Conservation (phyloP, 2,329 filamentous ascomycete species). For the Fusarium proliferatum region DNA sequence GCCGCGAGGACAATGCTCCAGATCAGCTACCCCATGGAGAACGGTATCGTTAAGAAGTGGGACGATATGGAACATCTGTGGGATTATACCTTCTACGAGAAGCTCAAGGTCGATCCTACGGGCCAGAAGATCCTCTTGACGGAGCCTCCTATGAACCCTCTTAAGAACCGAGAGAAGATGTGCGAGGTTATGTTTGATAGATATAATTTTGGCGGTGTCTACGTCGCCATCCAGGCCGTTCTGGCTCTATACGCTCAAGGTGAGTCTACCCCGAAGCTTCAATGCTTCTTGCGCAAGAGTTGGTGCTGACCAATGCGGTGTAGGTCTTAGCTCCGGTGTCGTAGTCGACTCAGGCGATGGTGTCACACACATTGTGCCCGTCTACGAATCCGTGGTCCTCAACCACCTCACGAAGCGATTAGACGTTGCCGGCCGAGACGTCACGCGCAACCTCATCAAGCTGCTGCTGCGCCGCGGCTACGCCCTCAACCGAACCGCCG, state of each 20-base stretch:
- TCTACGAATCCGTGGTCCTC: constrained; percentile 97
- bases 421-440: constrained; percentile 95
- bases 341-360: constrained; percentile 98
- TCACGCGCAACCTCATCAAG: constrained; percentile 97
- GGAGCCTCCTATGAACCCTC: constrained; percentile 96
- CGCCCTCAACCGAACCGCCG: constrained; percentile 95
- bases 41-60: constrained; percentile 99
- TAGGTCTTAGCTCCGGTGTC: constrained; percentile 90
- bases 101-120: constrained; percentile 90
- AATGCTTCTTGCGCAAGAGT: not conserved
- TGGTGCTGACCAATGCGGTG: constrained; percentile 23
- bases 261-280: constrained; percentile 51
- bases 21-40: constrained; percentile 99
- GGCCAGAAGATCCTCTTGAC: constrained; percentile 98
- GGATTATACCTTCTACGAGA: constrained; percentile 99
- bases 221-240: constrained; percentile 97
- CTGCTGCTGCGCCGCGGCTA: constrained; percentile 94
- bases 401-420: constrained; percentile 95
- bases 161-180: constrained; percentile 98
- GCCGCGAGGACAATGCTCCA: constrained; percentile 97
- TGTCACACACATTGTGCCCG: constrained; percentile 97
- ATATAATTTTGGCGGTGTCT: constrained; percentile 95
- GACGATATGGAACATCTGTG: constrained; percentile 99
- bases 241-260: constrained; percentile 96
- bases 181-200: constrained; percentile 99